Conservation (phyloP, 257 asterid species). For the Cordia subcordata region DNA sequence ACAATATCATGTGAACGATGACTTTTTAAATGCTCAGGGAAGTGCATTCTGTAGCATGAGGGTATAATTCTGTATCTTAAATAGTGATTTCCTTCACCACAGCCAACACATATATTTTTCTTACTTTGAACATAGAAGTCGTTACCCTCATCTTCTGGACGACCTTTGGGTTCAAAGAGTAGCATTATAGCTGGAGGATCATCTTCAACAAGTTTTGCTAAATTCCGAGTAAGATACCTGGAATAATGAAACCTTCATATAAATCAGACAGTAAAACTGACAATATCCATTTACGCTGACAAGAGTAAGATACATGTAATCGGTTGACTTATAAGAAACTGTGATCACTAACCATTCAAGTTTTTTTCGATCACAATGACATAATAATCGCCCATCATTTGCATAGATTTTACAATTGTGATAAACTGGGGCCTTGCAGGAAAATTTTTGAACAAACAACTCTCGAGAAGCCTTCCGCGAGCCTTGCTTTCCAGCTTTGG, state of each 20-base stretch:
- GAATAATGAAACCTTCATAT: constrained; percentile 11
- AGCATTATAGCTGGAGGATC: constrained; percentile 85
- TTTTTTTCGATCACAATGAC: constrained; percentile 89
- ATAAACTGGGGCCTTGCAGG: constrained; percentile 96
- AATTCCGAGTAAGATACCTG: constrained; percentile 75
- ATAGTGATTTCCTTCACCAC: constrained; percentile 98
- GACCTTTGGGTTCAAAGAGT: constrained; percentile 97
- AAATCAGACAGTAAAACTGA: not conserved
- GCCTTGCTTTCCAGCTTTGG: constrained; percentile 46
- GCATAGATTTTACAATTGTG: constrained; percentile 96
- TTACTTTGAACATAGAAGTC: constrained; percentile 93
- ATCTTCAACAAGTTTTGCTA: constrained; percentile 80
- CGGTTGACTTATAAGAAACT: not conserved
- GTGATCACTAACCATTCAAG: constrained; percentile 71
- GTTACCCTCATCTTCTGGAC: constrained; percentile 96
- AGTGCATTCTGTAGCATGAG: constrained; percentile 92
- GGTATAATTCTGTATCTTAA: constrained; percentile 93
- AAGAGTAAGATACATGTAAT: not conserved
- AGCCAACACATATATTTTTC: constrained; percentile 91
- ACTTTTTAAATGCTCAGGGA: constrained; percentile 96
- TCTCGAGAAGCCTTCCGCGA: constrained; percentile 68
- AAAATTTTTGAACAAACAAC: constrained; percentile 80
- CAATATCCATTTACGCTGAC: not conserved
- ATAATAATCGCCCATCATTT: constrained; percentile 81
- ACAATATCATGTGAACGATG: constrained; percentile 98